Evolutionary conservation across 495 filamentous ascomycete genomes (phyloP), one percentile per base, ranked within the genome.

Genomic region (Hypoxylon intermedium): DNA sequence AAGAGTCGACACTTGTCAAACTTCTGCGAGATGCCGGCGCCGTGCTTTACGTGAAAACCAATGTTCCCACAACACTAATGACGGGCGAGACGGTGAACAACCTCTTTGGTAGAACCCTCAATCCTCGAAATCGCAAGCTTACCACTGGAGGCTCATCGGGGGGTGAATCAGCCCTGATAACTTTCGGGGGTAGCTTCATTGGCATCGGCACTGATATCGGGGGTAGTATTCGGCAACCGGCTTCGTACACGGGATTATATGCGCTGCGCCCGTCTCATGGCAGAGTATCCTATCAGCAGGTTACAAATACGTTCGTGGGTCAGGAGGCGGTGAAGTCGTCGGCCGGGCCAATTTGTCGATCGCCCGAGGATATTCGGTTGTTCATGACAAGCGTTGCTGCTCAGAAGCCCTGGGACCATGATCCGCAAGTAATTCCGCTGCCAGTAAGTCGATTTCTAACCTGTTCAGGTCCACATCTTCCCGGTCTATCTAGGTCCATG

Each of bases 41-140:
- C 0, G 74, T 89, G 4, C 69, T 87, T 33, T 83, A 86, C 60
- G 77, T 80, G 63, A 89, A 88, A 65, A 88, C 87, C 16, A 87
- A 84, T 46, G 69, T 87, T 9, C 85, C 86, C 7, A 82, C 84
- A 40, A 79, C 75, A 13, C 69, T 85, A 55, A 77, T 61, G 79
- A 57, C 63, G 54, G 15, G 77, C 77, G 7, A 82, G 37, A 67
- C 78, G 0, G 67, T 79, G 30, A 87, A 86, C 67, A 85, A 87
- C 60, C 68, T 89, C 36, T 85, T 87, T 58, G 85, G 85, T 3
- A 77, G 83, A 3, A 83, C 80, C 1, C 69, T 86, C 19, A 89
- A 90, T 64, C 86, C 87, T 0, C 70, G 78, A 37, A 85, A 87
- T 58, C 76, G 62, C 20, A 49, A 38, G 6, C 75, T 85, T 1